Conservation (phyloP, 306 rosid species). For the Lupinus albus region DNA sequence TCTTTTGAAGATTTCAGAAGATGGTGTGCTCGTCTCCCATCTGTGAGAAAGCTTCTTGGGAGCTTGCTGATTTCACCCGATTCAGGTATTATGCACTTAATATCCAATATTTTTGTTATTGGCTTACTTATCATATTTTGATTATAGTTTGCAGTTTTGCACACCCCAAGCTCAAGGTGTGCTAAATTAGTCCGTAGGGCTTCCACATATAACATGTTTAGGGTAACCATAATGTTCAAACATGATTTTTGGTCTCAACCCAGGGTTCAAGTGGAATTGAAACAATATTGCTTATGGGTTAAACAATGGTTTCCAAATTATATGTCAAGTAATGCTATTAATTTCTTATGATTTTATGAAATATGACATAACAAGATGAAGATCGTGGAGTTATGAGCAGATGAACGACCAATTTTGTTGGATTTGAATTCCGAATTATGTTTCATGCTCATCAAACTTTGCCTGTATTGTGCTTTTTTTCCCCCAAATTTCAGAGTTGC, state of each 20-base stretch:
- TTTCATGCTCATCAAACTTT: background rate
- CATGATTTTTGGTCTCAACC: background rate
- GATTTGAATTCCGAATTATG: background rate
- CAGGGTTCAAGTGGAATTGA: background rate
- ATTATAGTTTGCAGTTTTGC: background rate
- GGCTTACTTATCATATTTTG: background rate
- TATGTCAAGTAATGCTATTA: background rate
- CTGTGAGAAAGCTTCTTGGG: conserved; percentile 81
- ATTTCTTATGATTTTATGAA: conserved; percentile 8
- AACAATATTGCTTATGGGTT: background rate
- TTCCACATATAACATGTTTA: background rate
- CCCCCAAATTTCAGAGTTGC: background rate
- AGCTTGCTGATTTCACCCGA: conserved; percentile 72
- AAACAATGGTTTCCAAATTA: background rate
- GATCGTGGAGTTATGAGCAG: conserved; percentile 29
- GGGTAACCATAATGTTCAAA: background rate
- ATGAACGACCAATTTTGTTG: background rate
- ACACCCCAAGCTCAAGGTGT: background rate
- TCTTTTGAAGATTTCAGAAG: conserved; percentile 79
- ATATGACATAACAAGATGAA: conserved; percentile 1
- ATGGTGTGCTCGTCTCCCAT: conserved; percentile 77
- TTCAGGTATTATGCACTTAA: conserved; percentile 53
- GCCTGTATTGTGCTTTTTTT: conserved; percentile 6
- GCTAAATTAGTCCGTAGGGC: background rate
- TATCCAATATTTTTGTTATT: conserved; percentile 21